A percentile compares a stretch with the other conserved stretches of the same genome.
phyloP scores from a whole-genome alignment of 257 asterid genomes.

The Ballota nigra region DNA sequence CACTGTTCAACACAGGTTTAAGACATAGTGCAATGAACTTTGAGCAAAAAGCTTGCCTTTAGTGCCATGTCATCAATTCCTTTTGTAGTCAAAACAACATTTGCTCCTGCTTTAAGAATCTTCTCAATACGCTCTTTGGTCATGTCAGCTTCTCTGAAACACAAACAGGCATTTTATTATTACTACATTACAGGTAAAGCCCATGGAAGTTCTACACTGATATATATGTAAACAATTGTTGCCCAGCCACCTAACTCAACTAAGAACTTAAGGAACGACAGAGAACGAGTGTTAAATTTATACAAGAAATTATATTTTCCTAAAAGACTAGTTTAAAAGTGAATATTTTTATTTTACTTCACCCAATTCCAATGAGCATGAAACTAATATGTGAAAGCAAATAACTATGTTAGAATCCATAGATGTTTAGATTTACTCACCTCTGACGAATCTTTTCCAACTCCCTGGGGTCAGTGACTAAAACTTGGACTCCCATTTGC shows the following conservation, averaged over 20 bases:
- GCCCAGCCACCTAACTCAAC: conserved; percentile 9
- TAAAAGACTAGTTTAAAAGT: neutral
- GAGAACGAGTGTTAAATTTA: neutral
- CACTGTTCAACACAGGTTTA: neutral
- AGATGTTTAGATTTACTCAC: conserved; percentile 30
- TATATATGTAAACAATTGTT: neutral
- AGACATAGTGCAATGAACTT: neutral
- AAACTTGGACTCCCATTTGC: conserved; percentile 97
- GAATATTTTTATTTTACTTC: neutral
- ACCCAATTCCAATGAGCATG: neutral
- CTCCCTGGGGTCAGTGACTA: conserved; percentile 90
- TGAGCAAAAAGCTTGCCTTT: conserved; percentile 51
- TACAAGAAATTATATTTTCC: neutral
- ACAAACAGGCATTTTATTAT: conserved; percentile 2
- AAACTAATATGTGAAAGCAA: neutral
- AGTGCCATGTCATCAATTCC: conserved; percentile 99
- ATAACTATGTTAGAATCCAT: neutral
- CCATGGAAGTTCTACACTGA: neutral
- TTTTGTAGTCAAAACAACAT: conserved; percentile 86
- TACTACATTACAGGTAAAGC: conserved; percentile 4
- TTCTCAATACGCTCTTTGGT: conserved; percentile 95
- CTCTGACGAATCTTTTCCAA: conserved; percentile 94
- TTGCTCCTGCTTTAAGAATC: conserved; percentile 94
- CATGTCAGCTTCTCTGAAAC: conserved; percentile 90
- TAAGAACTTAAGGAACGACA: neutral